Evolutionary conservation across 2,329 filamentous ascomycete genomes (phyloP), one percentile per base, ranked within the genome.

Genomic region (Claviceps paspali): DNA sequence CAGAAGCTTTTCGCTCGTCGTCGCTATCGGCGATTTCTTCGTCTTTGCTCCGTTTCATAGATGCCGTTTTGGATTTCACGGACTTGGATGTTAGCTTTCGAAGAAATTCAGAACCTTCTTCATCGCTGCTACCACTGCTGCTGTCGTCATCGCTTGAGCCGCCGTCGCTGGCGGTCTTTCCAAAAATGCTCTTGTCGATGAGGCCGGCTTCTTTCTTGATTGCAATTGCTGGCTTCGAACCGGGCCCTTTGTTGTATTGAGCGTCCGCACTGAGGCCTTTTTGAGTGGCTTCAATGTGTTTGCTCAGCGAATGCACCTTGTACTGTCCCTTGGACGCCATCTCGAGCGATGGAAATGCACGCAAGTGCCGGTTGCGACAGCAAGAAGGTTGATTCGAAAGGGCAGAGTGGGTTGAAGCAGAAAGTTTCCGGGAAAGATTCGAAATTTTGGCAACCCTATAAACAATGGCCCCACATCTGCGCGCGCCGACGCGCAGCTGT

Each of bases 21-120:
- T 63, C 59, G 46, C 60, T 63, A 39, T 63, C 60, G 47, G 59
- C 58, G 41, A 63, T 61, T 42, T 62, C 60, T 17, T 59, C 55
- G 30, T 53, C 42, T 44, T 55, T 54, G 49, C 44, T 50, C 40
- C 49, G 52, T 38, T 49, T 45, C 39, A 49, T 52, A 38, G 52
- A 26, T 40, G 44, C 32, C 34, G 36, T 7, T n/a, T 41, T 33
- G 28, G 38, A 29, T 14, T 42, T 45, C 12, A 29, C 32, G 34
- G 40, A 37, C 29, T 28, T 44, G 31, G 32, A 44, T 41, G 28
- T 36, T 27, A 60, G 49, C 40, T 57, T 60, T 36, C 51, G 53
- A 34, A 59, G 42, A 23, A 62, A 54, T 27, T 54, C 47, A 14
- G 43, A 39, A 28, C 49, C 50, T 12, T 51, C 58, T 38, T 53